Evolutionary conservation across 176 grass and related monocot species (phyloP), one percentile per base, ranked within the genome.

Genomic region (Pontederia crassipes): DNA sequence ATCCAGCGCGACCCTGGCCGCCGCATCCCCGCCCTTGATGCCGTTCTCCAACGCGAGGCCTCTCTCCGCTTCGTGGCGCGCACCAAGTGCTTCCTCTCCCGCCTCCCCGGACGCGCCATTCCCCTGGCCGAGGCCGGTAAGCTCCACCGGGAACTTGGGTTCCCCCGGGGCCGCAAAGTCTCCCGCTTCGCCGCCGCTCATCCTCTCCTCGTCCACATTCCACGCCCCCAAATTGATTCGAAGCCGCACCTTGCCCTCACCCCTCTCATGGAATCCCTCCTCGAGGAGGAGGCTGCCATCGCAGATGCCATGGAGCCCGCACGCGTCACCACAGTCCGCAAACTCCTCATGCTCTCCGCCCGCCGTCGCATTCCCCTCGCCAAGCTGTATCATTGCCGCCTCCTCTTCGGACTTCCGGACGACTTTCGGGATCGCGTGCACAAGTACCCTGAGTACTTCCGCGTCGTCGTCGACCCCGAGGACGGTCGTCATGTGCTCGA

Each of bases 371-470:
- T 90, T 27, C 81, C 81, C 9, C 76, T 96, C 28, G 72, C 75
- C 11, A 96, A 96, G 78, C 81, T 85, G 53, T 78, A 90, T 58
- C 83, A 86, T 81, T 95, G 85, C 69, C 82, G 86, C 52, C 17
- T 61, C n/a, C 65, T 86, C 59, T 81, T 95, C 28, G 90, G 90
- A 62, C 80, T 95, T 15, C 83, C 86, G 6, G 77, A 86, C 54
- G 78, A 95, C 64, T 95, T 95, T 64, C 79, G 86, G 13, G 83
- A 95, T 78, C 80, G 77, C 64, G 75, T 95, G 35, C 46, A 35
- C 49, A 72, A 84, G 40, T 89, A 83, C 68, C 75, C 86, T 0
- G 72, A 81, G 13, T 84, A 79, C 56, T 86, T 95, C 82, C 74
- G 80, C 59, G 83, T 95, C 45, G 80, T 74, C 28, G 77, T 95